Base-by-base conservation (phyloP, 2,329 filamentous ascomycete species). In the Hypoxylon sp. region DNA sequence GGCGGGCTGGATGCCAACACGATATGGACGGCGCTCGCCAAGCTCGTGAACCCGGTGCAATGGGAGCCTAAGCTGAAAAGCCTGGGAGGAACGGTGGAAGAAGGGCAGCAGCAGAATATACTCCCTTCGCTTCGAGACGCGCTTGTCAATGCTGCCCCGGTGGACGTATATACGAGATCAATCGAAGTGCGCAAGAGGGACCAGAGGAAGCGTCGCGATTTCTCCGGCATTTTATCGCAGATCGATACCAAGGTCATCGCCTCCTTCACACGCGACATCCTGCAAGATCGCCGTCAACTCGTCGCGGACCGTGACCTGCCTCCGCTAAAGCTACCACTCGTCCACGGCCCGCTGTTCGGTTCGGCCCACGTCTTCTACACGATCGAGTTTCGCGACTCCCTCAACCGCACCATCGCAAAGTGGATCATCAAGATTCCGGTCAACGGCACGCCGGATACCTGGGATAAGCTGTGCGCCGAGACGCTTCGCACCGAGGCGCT, bases 361-460 rank as follows among this genome's bases (percentile, higher is more conserved):
- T 50, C 57, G 13, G 56, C 57, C 5, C 60, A 66, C 19, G 45
- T 62, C 9, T 60, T 66, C 26, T 66, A 62, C 29, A 15, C 45
- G 26, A 45, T 66, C 11, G 45, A 51, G 23, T 62, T 63, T 46
- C 31, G 21, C 30, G 32, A 50, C 13, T 21, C 27, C 9, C 36
- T 31, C 4, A 7, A 5, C 9, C 13, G 12, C 3, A 34, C 45
- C 17, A 20, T 16, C 7, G 41, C 49, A 9, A 55, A 46, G 31
- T 67, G 64, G 63, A 45, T 65, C 5, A 38, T 61, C 31, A 66
- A 67, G 56, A 61, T 67, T 17, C 64, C 64, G 0, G 36, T 40
- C 19, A 46, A 51, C 7, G 57, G 56, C 11, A 61, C 51, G 2
- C 42, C 53, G 6, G 59, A 56, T n/a, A 38, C 23, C 2, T 67